Base-by-base conservation (phyloP, 2,329 filamentous ascomycete species). In the Teratosphaeria gauchensis region DNA sequence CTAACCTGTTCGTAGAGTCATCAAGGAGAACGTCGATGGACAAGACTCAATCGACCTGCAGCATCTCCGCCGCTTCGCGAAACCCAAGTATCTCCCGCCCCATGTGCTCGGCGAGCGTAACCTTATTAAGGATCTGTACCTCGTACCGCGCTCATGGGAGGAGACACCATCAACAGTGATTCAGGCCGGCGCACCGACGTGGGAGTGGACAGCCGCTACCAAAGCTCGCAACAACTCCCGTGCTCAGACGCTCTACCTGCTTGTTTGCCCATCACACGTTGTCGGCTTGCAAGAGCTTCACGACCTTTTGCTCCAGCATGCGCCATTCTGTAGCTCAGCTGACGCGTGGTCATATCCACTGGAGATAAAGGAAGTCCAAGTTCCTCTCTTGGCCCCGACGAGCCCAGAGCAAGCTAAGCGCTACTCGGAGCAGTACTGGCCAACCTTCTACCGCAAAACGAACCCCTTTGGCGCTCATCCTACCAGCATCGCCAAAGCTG, bases 391-490 rank as follows among this genome's bases (percentile, higher is more conserved):
- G 52, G 81, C 89, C 28, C 90, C 90, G 1, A 90, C 86, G 4
- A 92, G 88, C 3, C 82, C 86, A 64, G 79, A 86, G 46, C 88
- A 92, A 72, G 88, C 90, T 8, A 82, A 82, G 30, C 77, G 83
- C 70, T 94, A 89, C 89, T 87, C 84, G 30, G 78, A 82, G 35
- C 80, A 86, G 65, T 92, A 90, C 72, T 95, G 90, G 90, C 90
- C 90, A 12, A 88, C 86, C 1, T 84, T 92, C 54, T 95, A 94
- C 75, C 87, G 89, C 63, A 91, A 91, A 76, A 92, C 88, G 64
- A 94, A 94, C 69, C 89, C 89, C 1, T 88, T 92, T 60, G 90
- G 90, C 3, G 89, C 90, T 19, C 90, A 95, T 69, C 89, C 89
- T 61, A 84, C 85, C 68, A 82, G 88, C 69, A 84, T 92, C 58